phyloP scores from a whole-genome alignment of 78 protist genomes.

The Speleostelium caveatum region DNA sequence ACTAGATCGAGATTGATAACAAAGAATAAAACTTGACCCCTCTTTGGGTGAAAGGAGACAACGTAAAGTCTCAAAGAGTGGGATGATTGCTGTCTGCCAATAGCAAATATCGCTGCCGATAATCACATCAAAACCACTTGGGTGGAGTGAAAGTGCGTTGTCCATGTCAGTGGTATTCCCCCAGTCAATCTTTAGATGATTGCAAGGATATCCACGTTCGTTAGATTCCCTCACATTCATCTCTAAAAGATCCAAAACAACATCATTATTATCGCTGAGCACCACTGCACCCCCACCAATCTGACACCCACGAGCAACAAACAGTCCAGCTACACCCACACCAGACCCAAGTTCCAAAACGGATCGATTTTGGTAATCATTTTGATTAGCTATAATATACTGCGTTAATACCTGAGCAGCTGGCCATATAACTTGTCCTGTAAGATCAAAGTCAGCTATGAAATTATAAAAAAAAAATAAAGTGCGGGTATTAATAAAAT shows the following conservation, averaged over 20 bases:
- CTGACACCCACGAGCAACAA: slow-evolving; percentile 35
- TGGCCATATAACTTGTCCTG: slow-evolving; percentile 74
- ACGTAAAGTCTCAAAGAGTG: slow-evolving; percentile 35
- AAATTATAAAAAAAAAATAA: too few relatives aligned
- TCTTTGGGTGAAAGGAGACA: background rate
- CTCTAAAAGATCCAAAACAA: slow-evolving; percentile 33
- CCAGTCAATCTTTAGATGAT: slow-evolving; percentile 47
- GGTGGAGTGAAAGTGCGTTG: background rate
- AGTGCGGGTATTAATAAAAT: too few relatives aligned
- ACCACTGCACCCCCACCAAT: slow-evolving; percentile 11
- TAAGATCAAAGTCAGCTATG: slow-evolving; percentile 48
- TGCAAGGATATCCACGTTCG: slow-evolving; percentile 32
- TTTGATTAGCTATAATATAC: slow-evolving; percentile 22
- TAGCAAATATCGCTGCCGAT: slow-evolving; percentile 60
- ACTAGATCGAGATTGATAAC: slow-evolving; percentile 62
- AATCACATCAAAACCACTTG: slow-evolving; percentile 42
- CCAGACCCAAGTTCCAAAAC: slow-evolving; percentile 64
- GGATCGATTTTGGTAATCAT: background rate
- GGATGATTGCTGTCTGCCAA: slow-evolving; percentile 45
- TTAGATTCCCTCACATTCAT: slow-evolving; percentile 28
- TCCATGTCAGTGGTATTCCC: slow-evolving; percentile 20
- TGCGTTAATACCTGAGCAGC: slow-evolving; percentile 45
- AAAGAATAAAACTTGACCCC: background rate
- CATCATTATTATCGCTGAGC: slow-evolving; percentile 51
- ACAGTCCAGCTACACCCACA: slow-evolving; percentile 67